Evolutionary conservation across 352 stramenopile species (phyloP), one percentile per base, ranked within the genome.

Genomic region (Phytophthora pseudosyringae): DNA sequence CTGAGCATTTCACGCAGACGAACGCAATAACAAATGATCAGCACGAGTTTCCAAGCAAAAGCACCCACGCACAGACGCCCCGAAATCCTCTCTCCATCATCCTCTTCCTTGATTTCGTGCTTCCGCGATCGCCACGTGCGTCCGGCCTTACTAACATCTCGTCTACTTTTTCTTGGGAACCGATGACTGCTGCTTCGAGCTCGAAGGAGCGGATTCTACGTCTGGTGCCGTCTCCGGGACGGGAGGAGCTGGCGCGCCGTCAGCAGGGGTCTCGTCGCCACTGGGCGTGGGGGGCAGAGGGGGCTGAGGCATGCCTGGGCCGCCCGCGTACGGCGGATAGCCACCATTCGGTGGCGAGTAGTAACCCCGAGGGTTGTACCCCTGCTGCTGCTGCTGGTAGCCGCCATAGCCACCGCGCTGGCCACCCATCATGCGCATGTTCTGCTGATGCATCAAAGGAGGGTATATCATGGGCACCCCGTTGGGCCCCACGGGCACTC

Each of bases 381-480:
- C 64, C 31, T 85, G 81, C 69, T 88, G 80, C 36, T 83, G 76
- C n/a, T n/a, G n/a, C n/a, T n/a, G n/a, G 50, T 84, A 77, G 16
- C 69, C 76, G 32, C n/a, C n/a, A n/a, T 85, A 84, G 21, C 57
- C 58, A 10, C 61, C 73, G 13, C 67, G 71, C 18, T 79, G 73
- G 15, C 74, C 80, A 25, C 79, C 64, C 61, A 83, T 77, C 63
- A 87, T 83, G 38, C 73, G 76, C 59, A 72, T 64, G 38, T 81
- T 81, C 50, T 89, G 81, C 54, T 88, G 86, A 15, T 72, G 71
- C 70, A 90, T 84, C 80, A 92, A 82, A 3, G 80, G 83, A 31
- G 83, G 68, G 47, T 91, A 91, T 69, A 91, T 49, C 82, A 93
- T 89, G 40, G 88, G 84, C 3, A 80, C 69, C 56, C 71, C 78